phyloP scores from a whole-genome alignment of 225 moss, liverwort and hornwort genomes.

The Marchantia polymorpha region DNA sequence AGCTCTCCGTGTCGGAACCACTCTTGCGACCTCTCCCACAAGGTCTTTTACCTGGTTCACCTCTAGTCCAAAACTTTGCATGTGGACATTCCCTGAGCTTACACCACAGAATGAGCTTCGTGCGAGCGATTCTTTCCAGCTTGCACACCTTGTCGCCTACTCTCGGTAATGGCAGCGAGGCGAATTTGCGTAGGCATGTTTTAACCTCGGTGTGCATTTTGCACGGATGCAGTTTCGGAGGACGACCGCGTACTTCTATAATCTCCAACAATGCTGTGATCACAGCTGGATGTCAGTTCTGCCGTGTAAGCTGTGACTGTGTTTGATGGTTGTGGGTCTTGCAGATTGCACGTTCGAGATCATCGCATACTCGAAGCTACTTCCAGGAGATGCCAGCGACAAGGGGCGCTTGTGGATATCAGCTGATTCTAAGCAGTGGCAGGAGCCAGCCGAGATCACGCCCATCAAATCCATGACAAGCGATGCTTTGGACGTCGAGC shows the following conservation, averaged over 20 bases:
- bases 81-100: no score
- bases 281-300: no score
- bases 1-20: constrained; percentile 61
- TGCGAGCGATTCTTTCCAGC: neutral
- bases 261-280: neutral
- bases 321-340: neutral
- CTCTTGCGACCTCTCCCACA: constrained; percentile 56
- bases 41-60: constrained; percentile 34
- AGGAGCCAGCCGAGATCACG: constrained; percentile 53
- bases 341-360: constrained; percentile 87
- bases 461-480: constrained; percentile 73
- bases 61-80: no score
- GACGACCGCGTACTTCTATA: no score
- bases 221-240: no score
- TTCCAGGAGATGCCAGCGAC: constrained; percentile 54
- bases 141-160: no score
- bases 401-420: constrained; percentile 71
- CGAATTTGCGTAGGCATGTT: no score
- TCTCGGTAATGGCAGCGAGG: no score
- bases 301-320: no score
- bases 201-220: no score
- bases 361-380: constrained; percentile 61
- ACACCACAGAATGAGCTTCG: no score
- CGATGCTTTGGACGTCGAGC: constrained; percentile 56
- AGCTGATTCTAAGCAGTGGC: constrained; percentile 62